Conservation (phyloP, 208 protist species). For the Histomonas meleagridis region DNA sequence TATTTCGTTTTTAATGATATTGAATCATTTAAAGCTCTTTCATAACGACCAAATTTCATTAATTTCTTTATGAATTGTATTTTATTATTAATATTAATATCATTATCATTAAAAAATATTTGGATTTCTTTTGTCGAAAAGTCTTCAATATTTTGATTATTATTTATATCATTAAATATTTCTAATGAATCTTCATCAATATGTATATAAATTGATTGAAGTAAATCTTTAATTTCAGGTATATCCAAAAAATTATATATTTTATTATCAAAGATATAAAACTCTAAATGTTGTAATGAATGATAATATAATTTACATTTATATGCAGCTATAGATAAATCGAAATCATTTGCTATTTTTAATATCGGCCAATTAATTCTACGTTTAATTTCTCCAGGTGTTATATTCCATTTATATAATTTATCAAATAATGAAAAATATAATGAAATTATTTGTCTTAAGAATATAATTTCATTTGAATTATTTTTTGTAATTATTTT, state of each 20-base stretch:
- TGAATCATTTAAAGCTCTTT: not conserved
- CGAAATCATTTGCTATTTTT: not conserved
- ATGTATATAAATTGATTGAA: not conserved
- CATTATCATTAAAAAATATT: no score
- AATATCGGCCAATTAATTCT: not conserved
- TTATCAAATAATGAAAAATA: constrained; percentile 2
- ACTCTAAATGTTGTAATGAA: not conserved
- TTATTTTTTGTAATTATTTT: not conserved
- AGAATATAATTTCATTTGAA: not conserved
- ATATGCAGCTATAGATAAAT: not conserved
- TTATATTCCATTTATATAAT: not conserved
- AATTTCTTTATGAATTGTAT: not conserved
- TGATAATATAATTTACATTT: not conserved
- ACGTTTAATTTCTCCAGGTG: not conserved
- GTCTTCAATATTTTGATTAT: not conserved
- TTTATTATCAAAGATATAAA: no score
- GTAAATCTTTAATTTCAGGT: not conserved
- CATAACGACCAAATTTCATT: not conserved
- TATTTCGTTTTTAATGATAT: not conserved
- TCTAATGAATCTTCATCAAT: not conserved
- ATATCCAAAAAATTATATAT: not conserved
- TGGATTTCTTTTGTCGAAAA: not conserved
- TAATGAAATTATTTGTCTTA: not conserved
- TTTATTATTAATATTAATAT: not conserved
- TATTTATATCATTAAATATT: not conserved